These are phyloP conservation scores for Ulota crispa DNA, from an alignment of 225 moss, liverwort and hornwort species.

Conservation along the genomic window DNA sequence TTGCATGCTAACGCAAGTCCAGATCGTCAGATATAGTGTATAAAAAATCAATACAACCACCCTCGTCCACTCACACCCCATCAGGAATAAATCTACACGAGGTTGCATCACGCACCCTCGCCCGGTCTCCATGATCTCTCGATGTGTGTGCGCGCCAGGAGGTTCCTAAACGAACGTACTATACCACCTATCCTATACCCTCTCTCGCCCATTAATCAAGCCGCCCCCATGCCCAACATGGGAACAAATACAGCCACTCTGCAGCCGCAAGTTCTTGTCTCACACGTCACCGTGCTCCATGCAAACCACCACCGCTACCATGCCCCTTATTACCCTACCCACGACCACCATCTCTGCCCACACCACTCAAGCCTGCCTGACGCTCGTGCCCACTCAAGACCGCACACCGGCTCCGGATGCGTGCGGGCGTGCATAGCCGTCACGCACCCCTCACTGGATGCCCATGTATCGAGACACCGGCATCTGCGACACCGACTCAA, in stretches of 20 bases:
- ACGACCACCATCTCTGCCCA: conserved; percentile 13
- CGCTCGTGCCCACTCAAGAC: conserved; percentile 29
- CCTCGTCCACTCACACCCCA: neutral
- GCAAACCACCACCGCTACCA: neutral
- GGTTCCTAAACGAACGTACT: conserved; percentile 21
- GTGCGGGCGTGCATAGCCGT: neutral
- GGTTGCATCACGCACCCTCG: conserved; percentile 13
- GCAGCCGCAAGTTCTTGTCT: neutral
- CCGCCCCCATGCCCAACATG: neutral
- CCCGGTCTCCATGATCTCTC: neutral
- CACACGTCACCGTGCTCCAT: neutral
- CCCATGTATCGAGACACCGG: conserved; percentile 56
- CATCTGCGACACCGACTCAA: conserved; percentile 71
- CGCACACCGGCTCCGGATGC: conserved; percentile 10
- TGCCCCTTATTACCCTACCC: conserved; percentile 1
- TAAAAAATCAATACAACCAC: conserved; percentile 24
- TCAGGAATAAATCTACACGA: conserved; percentile 14
- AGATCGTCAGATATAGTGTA: neutral
- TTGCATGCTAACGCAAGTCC: too few relatives aligned
- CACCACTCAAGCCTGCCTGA: conserved; percentile 7
- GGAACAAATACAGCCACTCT: neutral
- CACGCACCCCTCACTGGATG: conserved; percentile 48
- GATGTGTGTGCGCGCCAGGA: neutral
- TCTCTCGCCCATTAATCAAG: conserved; percentile 1
- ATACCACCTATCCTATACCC: conserved; percentile 17